phyloP scores from a whole-genome alignment of 2,329 filamentous ascomycete species.

The Colletotrichum horii region DNA sequence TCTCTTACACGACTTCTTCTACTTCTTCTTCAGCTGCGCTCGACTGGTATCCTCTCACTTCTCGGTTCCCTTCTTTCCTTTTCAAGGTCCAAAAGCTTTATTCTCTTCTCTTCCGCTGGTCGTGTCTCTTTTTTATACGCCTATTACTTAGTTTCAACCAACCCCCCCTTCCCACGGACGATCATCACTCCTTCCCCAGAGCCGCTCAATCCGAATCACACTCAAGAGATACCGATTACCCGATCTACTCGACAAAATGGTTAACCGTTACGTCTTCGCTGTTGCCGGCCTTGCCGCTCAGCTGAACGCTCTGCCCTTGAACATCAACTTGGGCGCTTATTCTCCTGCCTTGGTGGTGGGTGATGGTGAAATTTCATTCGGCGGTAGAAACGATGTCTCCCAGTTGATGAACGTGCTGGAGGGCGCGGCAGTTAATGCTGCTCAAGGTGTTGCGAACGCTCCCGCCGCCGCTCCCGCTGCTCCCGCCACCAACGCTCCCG shows the following conservation, averaged over 20 bases:
- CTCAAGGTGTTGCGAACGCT: slow-evolving; percentile 30
- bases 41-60: slow-evolving; percentile 18
- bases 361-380: slow-evolving; percentile 53
- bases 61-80: slow-evolving; percentile 1
- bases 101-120: slow-evolving; percentile 21
- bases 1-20: not conserved
- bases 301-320: slow-evolving; percentile 34
- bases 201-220: slow-evolving; percentile 6
- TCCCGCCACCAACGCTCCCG: slow-evolving; percentile 21
- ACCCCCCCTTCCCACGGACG: not conserved
- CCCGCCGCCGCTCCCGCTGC: slow-evolving; percentile 34
- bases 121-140: slow-evolving; percentile 11
- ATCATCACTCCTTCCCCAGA: not conserved
- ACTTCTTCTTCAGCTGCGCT: slow-evolving; percentile 17
- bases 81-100: not conserved
- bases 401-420: slow-evolving; percentile 50
- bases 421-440: slow-evolving; percentile 48
- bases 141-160: slow-evolving; percentile 13
- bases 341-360: slow-evolving; percentile 38
- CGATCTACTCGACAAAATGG: slow-evolving; percentile 15
- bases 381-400: slow-evolving; percentile 49
- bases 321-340: slow-evolving; percentile 40
- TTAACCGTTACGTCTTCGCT: slow-evolving; percentile 30
- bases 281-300: slow-evolving; percentile 31
- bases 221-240: not conserved